A percentile compares a stretch with the other conserved stretches of the same genome.
Conservation (phyloP, 257 asterid species). For the Leptodermis oblonga region DNA sequence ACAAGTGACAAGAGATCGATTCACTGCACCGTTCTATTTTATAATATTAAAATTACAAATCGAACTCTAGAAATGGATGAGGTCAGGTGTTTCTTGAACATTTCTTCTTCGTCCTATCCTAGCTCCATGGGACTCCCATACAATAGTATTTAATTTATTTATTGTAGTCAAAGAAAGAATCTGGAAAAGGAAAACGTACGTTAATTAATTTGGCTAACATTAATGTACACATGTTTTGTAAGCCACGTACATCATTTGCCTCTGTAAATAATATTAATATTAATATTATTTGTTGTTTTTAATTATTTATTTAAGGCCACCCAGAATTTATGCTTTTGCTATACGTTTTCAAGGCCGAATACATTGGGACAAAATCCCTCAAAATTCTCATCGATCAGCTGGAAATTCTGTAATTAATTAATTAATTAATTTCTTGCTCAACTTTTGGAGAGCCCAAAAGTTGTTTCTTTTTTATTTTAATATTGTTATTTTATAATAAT, state of each 20-base stretch:
- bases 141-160: background rate
- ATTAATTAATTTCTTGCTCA: background rate
- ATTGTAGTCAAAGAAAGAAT: no score
- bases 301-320: background rate
- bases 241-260: no score
- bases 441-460: background rate
- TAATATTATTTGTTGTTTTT: no score
- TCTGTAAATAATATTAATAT: no score
- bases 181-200: no score
- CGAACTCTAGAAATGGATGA: no score
- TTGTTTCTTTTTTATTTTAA: background rate
- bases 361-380: slow-evolving; percentile 20
- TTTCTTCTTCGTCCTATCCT: background rate
- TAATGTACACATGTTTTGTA: no score
- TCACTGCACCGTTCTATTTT: no score
- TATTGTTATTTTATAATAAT: background rate
- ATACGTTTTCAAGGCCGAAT: background rate
- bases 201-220: no score
- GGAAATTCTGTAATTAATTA: background rate
- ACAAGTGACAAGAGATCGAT: no score
- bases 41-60: no score
- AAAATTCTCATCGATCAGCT: background rate
- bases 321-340: slow-evolving; percentile 11
- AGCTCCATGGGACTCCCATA: background rate
- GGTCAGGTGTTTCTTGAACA: background rate